A percentile compares a stretch with the other conserved stretches of the same genome.
Conservation (phyloP, 345 rosid species). For the Rhizophora mangle region DNA sequence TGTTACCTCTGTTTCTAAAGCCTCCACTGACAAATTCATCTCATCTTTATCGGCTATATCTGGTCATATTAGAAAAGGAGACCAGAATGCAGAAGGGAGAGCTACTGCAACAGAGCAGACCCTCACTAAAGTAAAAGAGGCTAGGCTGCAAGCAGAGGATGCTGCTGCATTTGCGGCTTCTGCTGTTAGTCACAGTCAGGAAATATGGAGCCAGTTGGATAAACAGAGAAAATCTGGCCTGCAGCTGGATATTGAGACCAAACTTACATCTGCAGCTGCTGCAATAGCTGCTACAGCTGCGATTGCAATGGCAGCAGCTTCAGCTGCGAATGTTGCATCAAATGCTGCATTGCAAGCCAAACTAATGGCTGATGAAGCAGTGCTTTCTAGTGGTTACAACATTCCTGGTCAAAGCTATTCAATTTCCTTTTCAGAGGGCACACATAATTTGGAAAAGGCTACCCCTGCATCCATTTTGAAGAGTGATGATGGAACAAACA, state of each 20-base stretch:
- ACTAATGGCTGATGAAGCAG: constrained; percentile 88
- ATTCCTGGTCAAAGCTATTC: constrained; percentile 32
- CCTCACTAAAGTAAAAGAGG: constrained; percentile 59
- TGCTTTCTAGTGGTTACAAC: constrained; percentile 28
- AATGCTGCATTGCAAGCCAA: constrained; percentile 94
- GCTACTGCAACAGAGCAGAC: constrained; percentile 56
- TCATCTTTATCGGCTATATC: constrained; percentile 39
- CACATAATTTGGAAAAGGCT: constrained; percentile 38
- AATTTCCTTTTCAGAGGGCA: constrained; percentile 31
- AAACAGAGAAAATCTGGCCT: constrained; percentile 52
- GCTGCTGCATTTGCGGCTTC: constrained; percentile 74
- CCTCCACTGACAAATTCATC: constrained; percentile 36
- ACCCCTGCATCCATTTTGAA: constrained; percentile 56
- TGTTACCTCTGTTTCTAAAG: constrained; percentile 34
- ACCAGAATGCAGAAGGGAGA: constrained; percentile 38
- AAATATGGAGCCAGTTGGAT: constrained; percentile 71
- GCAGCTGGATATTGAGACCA: constrained; percentile 55
- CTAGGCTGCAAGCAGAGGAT: constrained; percentile 72
- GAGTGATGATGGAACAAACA: constrained; percentile 45
- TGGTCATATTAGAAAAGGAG: constrained; percentile 37
- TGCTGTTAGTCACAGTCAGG: constrained; percentile 67
- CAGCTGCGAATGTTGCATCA: constrained; percentile 91
- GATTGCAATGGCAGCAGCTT: constrained; percentile 96
- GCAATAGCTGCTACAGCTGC: constrained; percentile 91
- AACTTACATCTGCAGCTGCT: constrained; percentile 76